Evolutionary conservation across 805 yeast species (phyloP).

Genomic region (Yarrowia sp.): DNA sequence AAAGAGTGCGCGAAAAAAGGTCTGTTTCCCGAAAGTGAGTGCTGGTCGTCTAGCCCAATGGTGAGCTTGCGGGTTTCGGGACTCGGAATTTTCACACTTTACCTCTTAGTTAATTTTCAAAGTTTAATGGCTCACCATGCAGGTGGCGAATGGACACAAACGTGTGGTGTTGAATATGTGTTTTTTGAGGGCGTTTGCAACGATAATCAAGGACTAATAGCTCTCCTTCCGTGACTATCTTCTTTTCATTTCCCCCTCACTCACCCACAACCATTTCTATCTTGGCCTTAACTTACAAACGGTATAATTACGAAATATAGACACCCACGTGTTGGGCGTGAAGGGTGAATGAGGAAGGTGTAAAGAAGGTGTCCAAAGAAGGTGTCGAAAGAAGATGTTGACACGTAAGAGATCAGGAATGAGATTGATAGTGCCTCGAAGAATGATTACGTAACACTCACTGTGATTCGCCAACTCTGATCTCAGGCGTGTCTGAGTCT

Average conservation of each 20-base stretch:
- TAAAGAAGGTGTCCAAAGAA: background rate
- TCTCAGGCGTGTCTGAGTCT: constrained; percentile 2
- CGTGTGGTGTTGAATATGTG: too few relatives aligned
- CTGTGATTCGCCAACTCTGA: background rate
- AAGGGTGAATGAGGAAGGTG: background rate
- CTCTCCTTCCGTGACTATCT: too few relatives aligned
- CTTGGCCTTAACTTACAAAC: background rate
- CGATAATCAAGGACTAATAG: too few relatives aligned
- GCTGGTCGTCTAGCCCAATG: constrained; percentile 11
- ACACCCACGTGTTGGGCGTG: constrained; percentile 17
- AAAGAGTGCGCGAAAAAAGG: background rate
- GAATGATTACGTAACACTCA: background rate
- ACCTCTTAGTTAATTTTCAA: constrained; percentile 32
- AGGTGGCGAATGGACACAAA: constrained; percentile 14
- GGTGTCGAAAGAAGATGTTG: background rate
- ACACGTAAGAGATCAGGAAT: background rate
- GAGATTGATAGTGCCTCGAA: too few relatives aligned
- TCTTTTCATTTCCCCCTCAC: background rate
- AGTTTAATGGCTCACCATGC: constrained; percentile 36
- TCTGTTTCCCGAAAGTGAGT: background rate
- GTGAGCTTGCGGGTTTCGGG: constrained; percentile 28
- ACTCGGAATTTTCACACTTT: constrained; percentile 23
- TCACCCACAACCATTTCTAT: too few relatives aligned
- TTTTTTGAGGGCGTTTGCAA: too few relatives aligned
- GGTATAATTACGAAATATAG: constrained; percentile 22